These are phyloP conservation scores for Mallotus repandus DNA, from an alignment of 441 rosid genomes.

Conservation along the genomic window DNA sequence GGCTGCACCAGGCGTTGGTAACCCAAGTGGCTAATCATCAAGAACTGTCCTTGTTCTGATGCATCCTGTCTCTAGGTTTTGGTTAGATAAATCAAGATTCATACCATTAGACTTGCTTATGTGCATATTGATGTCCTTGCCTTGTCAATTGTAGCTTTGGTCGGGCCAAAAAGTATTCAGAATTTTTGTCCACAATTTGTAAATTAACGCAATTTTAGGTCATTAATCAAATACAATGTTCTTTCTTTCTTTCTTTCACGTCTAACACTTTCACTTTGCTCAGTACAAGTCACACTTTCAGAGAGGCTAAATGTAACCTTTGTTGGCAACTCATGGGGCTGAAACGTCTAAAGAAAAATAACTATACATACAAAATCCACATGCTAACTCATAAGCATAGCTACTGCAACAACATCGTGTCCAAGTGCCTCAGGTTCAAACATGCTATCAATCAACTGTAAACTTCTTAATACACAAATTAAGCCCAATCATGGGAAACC, in stretches of 20 bases:
- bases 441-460: not conserved
- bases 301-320: no score
- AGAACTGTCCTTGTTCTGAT: not conserved
- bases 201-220: conserved; percentile 19
- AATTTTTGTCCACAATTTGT: conserved; percentile 21
- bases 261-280: no score
- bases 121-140: conserved; percentile 17
- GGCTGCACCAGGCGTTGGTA: conserved; percentile 21
- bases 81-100: conserved; percentile 3
- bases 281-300: no score
- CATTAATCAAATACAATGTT: not conserved
- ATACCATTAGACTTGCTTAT: conserved; percentile 7
- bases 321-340: no score
- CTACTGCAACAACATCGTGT: not conserved
- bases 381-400: not conserved
- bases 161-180: not conserved
- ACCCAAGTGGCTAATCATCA: not conserved
- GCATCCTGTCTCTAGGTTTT: not conserved
- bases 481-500: not conserved
- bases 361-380: not conserved
- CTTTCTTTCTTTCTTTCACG: no score
- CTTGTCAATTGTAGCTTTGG: not conserved
- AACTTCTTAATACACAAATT: not conserved
- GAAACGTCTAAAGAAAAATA: no score
- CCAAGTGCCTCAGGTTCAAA: not conserved